These are phyloP conservation scores for Tetracladium marchalianum DNA, from an alignment of 495 filamentous ascomycete genomes.

Conservation along the genomic window DNA sequence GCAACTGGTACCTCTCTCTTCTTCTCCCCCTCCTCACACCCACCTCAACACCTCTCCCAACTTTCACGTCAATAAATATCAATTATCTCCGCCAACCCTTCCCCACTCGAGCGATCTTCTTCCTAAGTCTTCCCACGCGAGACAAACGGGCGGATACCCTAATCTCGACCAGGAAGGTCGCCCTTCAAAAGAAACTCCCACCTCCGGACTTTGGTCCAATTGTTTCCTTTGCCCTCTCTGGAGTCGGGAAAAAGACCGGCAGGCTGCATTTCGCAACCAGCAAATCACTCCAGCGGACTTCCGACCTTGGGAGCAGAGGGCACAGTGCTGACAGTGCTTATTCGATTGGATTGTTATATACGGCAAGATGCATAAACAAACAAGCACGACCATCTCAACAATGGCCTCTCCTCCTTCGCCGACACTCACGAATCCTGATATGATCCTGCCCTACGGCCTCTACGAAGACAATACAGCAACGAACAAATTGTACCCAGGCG, in stretches of 20 bases:
- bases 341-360: not conserved
- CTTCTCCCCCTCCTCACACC: not conserved
- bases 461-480: slow-evolving; percentile 41
- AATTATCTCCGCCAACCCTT: not conserved
- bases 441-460: slow-evolving; percentile 70
- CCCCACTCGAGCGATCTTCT: not conserved
- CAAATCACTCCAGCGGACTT: too few species aligned
- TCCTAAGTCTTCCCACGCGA: not conserved
- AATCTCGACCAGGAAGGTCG: too few species aligned
- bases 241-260: too few species aligned
- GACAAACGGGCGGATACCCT: not conserved
- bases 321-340: not conserved
- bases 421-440: slow-evolving; percentile 85
- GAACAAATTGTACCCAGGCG: slow-evolving; percentile 4
- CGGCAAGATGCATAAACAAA: slow-evolving; percentile 17
- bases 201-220: too few species aligned
- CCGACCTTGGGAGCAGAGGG: too few species aligned
- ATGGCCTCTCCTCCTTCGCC: slow-evolving; percentile 51
- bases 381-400: slow-evolving; percentile 20
- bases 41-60: not conserved
- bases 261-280: too few species aligned
- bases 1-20: too few species aligned
- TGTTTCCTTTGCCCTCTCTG: too few species aligned
- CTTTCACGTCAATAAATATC: not conserved
- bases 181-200: too few species aligned